Evolutionary conservation across 768 basidiomycete genomes (phyloP).

Genomic region (Wakefieldia striispora): DNA sequence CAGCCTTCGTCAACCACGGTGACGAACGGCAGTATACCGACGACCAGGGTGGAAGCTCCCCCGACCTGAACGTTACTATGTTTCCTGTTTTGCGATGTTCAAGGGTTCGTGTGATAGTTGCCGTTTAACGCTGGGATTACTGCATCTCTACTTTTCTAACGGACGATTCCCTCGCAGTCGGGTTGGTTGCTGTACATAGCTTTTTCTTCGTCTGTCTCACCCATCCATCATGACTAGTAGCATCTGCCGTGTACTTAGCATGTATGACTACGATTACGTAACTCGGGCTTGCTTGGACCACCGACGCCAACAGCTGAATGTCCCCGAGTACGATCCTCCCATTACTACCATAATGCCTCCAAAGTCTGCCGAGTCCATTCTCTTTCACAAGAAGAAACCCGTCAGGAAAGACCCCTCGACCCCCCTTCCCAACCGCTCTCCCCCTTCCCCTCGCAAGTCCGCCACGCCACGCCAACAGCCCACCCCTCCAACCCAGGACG

Average conservation of each 20-base stretch:
- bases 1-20: slow-evolving; percentile 30
- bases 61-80: slow-evolving; percentile 28
- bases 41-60: slow-evolving; percentile 43
- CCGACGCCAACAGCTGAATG: background rate
- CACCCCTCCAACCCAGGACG: slow-evolving; percentile 39
- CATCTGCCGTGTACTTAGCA: slow-evolving; percentile 13
- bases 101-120: slow-evolving; percentile 17
- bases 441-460: slow-evolving; percentile 36
- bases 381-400: slow-evolving; percentile 66
- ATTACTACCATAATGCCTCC: slow-evolving; percentile 26
- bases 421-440: slow-evolving; percentile 9
- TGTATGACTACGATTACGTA: slow-evolving; percentile 27
- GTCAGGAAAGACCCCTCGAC: slow-evolving; percentile 25
- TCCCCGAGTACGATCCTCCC: no score
- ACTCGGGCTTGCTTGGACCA: slow-evolving; percentile 5
- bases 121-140: slow-evolving; percentile 21
- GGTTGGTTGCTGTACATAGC: slow-evolving; percentile 30
- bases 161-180: slow-evolving; percentile 24
- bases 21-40: slow-evolving; percentile 39
- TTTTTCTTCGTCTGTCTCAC: slow-evolving; percentile 6
- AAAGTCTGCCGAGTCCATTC: slow-evolving; percentile 45
- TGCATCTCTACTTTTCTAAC: slow-evolving; percentile 22
- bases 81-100: slow-evolving; percentile 3
- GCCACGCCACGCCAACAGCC: slow-evolving; percentile 40
- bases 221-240: slow-evolving; percentile 17